Base-by-base conservation (phyloP, 257 asterid species). In the Solanum pennellii region DNA sequence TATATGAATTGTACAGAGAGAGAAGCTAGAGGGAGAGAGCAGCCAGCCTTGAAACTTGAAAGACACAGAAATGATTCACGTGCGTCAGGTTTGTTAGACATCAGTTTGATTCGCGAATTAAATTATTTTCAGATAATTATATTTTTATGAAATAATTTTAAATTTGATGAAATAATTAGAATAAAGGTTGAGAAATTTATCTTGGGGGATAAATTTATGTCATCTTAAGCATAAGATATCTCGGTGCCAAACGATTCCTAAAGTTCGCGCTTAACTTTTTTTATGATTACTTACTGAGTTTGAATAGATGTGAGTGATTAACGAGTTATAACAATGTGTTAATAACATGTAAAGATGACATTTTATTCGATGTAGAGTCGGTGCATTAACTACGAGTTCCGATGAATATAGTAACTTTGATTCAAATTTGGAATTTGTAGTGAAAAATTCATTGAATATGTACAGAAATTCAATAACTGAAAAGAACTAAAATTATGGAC, bases 291-390 rank as follows among this genome's bases (percentile, higher is more conserved):
- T 25, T 25, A 12, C 1, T 12, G 21, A 68, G 20, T 27, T 12
- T 13, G 39, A 68, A 68, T 11, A 68, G 3, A 27, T 6, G 2
- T 3, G 1, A 29, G 0, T 3, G 23, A 29, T 7, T 14, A 15
- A 29, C 6, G 65, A 27, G 2, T 15, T 68, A 29, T 29, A 68
- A 29, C 3, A 68, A 27, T 29, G 5, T 68, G 21, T 66, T 66
- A 1, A 29, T 68, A 13, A 5, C 3, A 16, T 1, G 11, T 27
- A 68, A 68, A 27, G 39, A 68, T 68, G 20, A 14, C 1, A 68
- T 27, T 3, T 7, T 3, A 68, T 0, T n/a, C 0, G 0, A 9
- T 27, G 18, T 2, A 4, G 35, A 25, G 2, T 5, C 6, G 31
- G 0, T 66, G 10, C 16, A 14, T n/a, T 65, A 9, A 12, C 12